phyloP scores from a whole-genome alignment of 2,329 filamentous ascomycete genomes.

The Waltergamsia citrina region DNA sequence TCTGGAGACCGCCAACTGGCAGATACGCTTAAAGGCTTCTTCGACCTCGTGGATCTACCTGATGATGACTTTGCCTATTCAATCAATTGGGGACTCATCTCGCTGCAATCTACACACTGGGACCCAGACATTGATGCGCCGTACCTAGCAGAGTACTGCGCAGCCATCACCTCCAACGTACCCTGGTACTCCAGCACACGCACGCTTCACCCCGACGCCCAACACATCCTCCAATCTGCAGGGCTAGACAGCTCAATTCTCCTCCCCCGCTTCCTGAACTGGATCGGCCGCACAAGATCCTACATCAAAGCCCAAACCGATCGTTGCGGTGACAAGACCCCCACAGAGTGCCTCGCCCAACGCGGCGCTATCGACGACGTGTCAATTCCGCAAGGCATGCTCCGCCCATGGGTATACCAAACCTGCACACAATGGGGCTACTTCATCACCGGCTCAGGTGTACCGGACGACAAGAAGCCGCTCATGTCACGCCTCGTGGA shows the following conservation, averaged over 20 bases:
- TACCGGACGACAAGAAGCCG: constrained; percentile 53
- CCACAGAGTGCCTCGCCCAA: constrained; percentile 13
- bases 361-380: constrained; percentile 7
- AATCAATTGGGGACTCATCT: constrained; percentile 28
- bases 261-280: constrained; percentile 3
- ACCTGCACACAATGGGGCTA: constrained; percentile 52
- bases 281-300: constrained; percentile 1
- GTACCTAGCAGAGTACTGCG: constrained; percentile 6
- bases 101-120: constrained; percentile 43
- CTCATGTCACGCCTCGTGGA: constrained; percentile 64
- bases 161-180: constrained; percentile 2
- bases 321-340: neutral
- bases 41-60: constrained; percentile 32
- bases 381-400: constrained; percentile 10
- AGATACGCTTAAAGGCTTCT: constrained; percentile 32
- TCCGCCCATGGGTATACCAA: constrained; percentile 7
- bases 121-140: constrained; percentile 38
- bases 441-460: constrained; percentile 63
- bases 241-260: neutral
- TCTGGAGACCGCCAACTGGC: constrained; percentile 28
- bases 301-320: neutral
- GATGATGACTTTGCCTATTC: constrained; percentile 37
- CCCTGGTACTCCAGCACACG: constrained; percentile 1
- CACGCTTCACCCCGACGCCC: neutral
- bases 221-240: neutral